Percentiles rank a stretch among this genome's conserved stretches.
Evolutionary conservation across 1,284 basidiomycete genomes (phyloP).

Genomic region (Trichosporon faecale): DNA sequence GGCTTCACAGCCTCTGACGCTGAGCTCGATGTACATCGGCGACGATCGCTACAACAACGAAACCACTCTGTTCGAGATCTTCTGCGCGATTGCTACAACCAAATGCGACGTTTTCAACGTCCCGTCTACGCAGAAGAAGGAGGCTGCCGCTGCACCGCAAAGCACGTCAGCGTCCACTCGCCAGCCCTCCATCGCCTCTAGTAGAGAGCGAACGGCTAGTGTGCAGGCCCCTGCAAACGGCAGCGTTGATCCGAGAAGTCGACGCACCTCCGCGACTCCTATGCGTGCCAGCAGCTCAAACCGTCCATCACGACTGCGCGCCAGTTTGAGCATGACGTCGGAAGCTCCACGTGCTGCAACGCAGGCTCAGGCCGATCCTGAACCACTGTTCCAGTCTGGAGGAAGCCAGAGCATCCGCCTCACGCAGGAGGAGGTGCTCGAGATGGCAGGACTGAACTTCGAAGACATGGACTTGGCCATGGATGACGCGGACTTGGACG

Average conservation of each 20-base stretch:
- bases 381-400: slow-evolving; percentile 33
- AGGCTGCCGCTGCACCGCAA: background rate
- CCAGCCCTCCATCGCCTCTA: background rate
- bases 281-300: background rate
- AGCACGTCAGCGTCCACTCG: background rate
- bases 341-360: slow-evolving; percentile 6
- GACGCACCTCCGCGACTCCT: background rate
- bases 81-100: slow-evolving; percentile 50
- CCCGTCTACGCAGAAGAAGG: background rate
- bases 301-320: slow-evolving; percentile 13
- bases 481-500: slow-evolving; percentile 28
- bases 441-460: slow-evolving; percentile 32
- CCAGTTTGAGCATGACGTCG: slow-evolving; percentile 27
- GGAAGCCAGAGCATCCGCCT: slow-evolving; percentile 25
- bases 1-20: slow-evolving; percentile 46
- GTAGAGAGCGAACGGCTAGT: background rate
- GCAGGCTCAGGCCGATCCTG: slow-evolving; percentile 7
- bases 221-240: slow-evolving; percentile 9
- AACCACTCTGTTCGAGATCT: slow-evolving; percentile 36
- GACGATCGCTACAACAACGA: slow-evolving; percentile 29
- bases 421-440: slow-evolving; percentile 36
- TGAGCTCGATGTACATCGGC: slow-evolving; percentile 30
- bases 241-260: slow-evolving; percentile 4
- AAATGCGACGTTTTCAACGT: slow-evolving; percentile 38
- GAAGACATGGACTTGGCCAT: slow-evolving; percentile 31